Evolutionary conservation across 1,139 yeast species (phyloP), one percentile per base, ranked within the genome.

Genomic region (Hyphopichia khmerensis): DNA sequence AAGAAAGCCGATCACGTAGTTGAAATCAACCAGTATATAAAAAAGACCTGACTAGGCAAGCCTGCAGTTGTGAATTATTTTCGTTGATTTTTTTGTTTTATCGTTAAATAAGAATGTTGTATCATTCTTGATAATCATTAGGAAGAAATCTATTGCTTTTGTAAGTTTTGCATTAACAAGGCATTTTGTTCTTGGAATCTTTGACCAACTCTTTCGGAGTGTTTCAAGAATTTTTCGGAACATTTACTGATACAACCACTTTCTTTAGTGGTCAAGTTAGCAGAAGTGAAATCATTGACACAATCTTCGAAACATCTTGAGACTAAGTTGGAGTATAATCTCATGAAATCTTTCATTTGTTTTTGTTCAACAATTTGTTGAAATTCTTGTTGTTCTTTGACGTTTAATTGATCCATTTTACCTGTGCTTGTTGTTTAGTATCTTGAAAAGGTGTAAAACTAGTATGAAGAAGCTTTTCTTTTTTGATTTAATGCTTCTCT

Each of bases 341-440:
- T 84, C 98, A 91, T 91, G 83, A 91, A 93, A 67, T 93, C 99
- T 70, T 88, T 88, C 97, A 93, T 90, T 72, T 93, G 99, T 79
- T 93, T 93, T 66, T 88, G 93, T 73, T 91, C 98, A 55, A 91
- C 96, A 53, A 91, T 77, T 67, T 84, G 91, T 70, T 90, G 96
- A 69, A 91, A 91, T 60, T 90, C 95, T 72, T 89, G 97, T 70
- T 91, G 97, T 73, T 91, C 98, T 65, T 89, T 87, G 62, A 84
- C 84, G 77, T 91, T 85, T 60, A 85, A 75, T 67, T 84, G 87
- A 59, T 86, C 93, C 93, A 85, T 86, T 37, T 53, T 66, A 26
- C 11, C 11, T 14, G 39, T 27, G 13, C 4, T 29, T 26, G 14
- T 24, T 27, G 17, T 18, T 3, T 16, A 14, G 17, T 14, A n/a